Evolutionary conservation across 2,329 filamentous ascomycete species (phyloP).

Genomic region (Trichoderma koningii): DNA sequence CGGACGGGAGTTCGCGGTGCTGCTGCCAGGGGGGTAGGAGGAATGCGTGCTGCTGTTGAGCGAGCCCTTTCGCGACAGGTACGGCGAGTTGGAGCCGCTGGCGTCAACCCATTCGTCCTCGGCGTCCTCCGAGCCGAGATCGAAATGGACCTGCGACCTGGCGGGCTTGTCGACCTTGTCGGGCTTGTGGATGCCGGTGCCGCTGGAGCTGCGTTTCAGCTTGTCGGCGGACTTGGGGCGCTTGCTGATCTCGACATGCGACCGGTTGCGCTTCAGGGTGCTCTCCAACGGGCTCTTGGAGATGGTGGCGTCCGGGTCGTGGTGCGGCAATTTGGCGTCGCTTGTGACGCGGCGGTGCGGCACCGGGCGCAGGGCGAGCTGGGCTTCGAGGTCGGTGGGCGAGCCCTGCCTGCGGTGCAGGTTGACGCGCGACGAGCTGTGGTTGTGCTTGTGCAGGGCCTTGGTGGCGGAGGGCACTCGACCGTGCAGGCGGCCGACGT

Average conservation of each 20-base stretch:
- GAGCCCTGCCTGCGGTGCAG: conserved; percentile 49
- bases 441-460: conserved; percentile 48
- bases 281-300: conserved; percentile 58
- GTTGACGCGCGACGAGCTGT: conserved; percentile 40
- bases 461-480: conserved; percentile 58
- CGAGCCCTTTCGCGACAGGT: conserved; percentile 51
- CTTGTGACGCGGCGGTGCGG: conserved; percentile 53
- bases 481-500: conserved; percentile 51
- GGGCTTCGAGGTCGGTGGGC: conserved; percentile 37
- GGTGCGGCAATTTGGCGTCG: conserved; percentile 53
- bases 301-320: conserved; percentile 48
- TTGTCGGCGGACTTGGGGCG: conserved; percentile 54
- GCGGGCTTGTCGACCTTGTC: conserved; percentile 39
- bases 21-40: conserved; percentile 45
- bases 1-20: conserved; percentile 41
- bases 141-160: conserved; percentile 63
- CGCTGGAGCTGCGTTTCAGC: conserved; percentile 56
- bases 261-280: conserved; percentile 62
- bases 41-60: conserved; percentile 53
- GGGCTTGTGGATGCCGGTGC: conserved; percentile 47
- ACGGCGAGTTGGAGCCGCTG: conserved; percentile 63
- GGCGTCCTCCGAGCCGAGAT: conserved; percentile 56
- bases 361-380: conserved; percentile 36
- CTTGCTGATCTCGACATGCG: conserved; percentile 58
- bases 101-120: conserved; percentile 68